Evolutionary conservation across 2,329 filamentous ascomycete genomes (phyloP).

Genomic region (Aureobasidium pullulans): DNA sequence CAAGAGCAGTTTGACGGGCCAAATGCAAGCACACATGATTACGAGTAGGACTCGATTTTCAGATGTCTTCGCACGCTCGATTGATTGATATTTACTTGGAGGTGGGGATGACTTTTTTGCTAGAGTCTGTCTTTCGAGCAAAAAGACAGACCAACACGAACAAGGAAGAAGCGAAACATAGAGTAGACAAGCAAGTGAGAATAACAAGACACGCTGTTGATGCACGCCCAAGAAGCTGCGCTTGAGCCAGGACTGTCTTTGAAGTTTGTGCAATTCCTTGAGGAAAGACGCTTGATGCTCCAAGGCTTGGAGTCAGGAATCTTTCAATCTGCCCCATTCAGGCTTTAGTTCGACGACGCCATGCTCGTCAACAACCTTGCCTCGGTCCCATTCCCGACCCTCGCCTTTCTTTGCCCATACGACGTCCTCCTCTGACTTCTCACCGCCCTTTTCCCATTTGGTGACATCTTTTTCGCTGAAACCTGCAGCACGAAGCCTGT

Average conservation of each 20-base stretch:
- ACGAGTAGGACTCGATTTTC: background rate
- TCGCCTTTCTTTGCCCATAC: constrained; percentile 39
- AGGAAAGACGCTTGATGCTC: background rate
- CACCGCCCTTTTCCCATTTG: constrained; percentile 60
- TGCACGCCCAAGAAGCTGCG: no score
- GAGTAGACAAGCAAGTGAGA: background rate
- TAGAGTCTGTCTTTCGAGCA: background rate
- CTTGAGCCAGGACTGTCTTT: no score
- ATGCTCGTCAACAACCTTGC: constrained; percentile 54
- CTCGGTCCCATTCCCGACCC: constrained; percentile 59
- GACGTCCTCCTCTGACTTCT: constrained; percentile 48
- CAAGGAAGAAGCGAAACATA: background rate
- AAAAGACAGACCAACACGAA: background rate
- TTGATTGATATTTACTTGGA: background rate
- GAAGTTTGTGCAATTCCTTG: no score
- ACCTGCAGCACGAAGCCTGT: constrained; percentile 67
- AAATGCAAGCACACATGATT: background rate
- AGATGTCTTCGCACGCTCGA: background rate
- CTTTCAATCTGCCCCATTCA: constrained; percentile 14
- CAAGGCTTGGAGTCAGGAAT: background rate
- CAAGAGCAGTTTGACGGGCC: background rate
- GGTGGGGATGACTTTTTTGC: background rate
- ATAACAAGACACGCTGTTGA: no score
- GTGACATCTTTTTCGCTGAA: constrained; percentile 69
- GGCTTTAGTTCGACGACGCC: constrained; percentile 10